These are phyloP conservation scores for Camelina hispida DNA, from an alignment of 345 rosid genomes.

Conservation along the genomic window DNA sequence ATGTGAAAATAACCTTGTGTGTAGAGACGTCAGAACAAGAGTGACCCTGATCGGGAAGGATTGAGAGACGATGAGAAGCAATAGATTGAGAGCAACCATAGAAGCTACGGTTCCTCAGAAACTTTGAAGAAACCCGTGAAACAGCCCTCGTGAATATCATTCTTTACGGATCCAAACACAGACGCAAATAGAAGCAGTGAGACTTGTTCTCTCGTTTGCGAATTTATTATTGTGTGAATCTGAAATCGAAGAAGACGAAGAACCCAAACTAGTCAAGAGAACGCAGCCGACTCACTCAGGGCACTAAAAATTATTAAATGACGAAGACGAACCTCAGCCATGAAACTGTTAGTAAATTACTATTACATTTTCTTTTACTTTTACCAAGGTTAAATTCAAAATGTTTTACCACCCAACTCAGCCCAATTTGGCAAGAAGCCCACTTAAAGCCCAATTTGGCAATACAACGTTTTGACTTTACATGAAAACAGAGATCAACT, in stretches of 20 bases:
- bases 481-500: too few relatives aligned
- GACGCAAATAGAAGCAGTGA: not conserved
- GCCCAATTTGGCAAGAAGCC: too few relatives aligned
- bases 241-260: constrained; percentile 2
- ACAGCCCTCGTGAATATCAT: constrained; percentile 46
- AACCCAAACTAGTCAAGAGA: constrained; percentile 12
- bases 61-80: constrained; percentile 33
- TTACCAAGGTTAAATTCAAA: not conserved
- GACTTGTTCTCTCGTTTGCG: not conserved
- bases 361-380: not conserved
- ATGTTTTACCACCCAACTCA: too few relatives aligned
- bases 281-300: constrained; percentile 26
- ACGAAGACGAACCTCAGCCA: constrained; percentile 50
- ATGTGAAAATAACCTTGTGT: constrained; percentile 45
- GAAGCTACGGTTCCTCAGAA: constrained; percentile 43
- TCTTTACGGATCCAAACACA: constrained; percentile 36
- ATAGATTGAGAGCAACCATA: constrained; percentile 45
- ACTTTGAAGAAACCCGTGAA: constrained; percentile 49
- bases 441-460: too few relatives aligned
- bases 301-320: not conserved
- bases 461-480: too few relatives aligned
- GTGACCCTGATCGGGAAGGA: constrained; percentile 27
- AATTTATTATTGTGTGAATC: constrained; percentile 27
- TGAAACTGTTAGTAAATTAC: constrained; percentile 18
- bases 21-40: constrained; percentile 35